These are phyloP conservation scores for Achaetomiella virescens DNA, from an alignment of 495 filamentous ascomycete species.

Conservation along the genomic window DNA sequence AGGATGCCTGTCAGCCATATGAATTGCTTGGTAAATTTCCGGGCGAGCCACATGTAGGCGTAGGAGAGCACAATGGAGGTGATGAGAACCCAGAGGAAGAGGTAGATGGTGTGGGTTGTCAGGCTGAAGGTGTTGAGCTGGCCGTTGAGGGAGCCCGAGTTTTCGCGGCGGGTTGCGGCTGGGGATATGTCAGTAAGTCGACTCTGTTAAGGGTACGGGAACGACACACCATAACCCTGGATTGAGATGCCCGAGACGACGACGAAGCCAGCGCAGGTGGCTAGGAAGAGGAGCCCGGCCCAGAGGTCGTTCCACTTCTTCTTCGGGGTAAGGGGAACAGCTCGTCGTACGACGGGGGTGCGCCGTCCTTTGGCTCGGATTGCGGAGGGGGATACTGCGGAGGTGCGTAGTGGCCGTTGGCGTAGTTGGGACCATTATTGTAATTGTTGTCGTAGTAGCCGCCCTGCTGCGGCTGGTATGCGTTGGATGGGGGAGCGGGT, in stretches of 20 bases:
- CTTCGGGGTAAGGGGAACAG: conserved; percentile 62
- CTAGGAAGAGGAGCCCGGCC: conserved; percentile 76
- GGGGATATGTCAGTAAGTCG: background rate
- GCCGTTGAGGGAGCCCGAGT: conserved; percentile 69
- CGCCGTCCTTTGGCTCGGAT: conserved; percentile 7
- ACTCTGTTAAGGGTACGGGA: background rate
- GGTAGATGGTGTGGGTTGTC: conserved; percentile 76
- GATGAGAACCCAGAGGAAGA: conserved; percentile 70
- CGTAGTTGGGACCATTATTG: conserved; percentile 7
- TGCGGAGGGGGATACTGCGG: conserved; percentile 16
- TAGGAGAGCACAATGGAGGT: conserved; percentile 69
- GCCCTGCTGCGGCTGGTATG: conserved; percentile 22
- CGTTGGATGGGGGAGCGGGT: conserved; percentile 19
- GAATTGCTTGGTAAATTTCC: conserved; percentile 80
- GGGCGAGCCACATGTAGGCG: conserved; percentile 67
- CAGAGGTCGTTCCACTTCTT: conserved; percentile 87
- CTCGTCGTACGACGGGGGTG: conserved; percentile 65
- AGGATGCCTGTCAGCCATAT: conserved; percentile 90
- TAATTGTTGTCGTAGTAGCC: conserved; percentile 1
- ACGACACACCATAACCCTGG: conserved; percentile 58
- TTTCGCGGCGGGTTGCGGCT: conserved; percentile 54
- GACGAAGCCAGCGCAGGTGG: conserved; percentile 67
- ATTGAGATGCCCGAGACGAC: conserved; percentile 73
- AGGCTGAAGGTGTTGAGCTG: conserved; percentile 61
- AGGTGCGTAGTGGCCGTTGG: conserved; percentile 12